These are phyloP conservation scores for Rhizophora apiculata DNA, from an alignment of 345 rosid species.

Conservation along the genomic window DNA sequence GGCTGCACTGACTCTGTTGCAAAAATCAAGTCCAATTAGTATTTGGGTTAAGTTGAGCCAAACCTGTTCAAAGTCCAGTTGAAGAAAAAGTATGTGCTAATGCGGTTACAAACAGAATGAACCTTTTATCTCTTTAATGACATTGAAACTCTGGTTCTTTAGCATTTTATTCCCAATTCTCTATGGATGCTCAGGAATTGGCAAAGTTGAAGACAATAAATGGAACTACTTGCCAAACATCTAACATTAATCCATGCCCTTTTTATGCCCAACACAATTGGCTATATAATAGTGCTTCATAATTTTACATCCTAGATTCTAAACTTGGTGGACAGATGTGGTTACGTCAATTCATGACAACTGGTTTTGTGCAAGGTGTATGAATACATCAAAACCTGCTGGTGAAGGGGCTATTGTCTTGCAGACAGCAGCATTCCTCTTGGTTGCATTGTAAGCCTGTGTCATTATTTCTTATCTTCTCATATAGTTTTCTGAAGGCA, in stretches of 20 bases:
- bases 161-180: not conserved
- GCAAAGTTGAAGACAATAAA: no score
- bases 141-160: no score
- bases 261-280: not conserved
- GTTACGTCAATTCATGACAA: constrained; percentile 75
- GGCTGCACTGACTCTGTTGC: no score
- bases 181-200: not conserved
- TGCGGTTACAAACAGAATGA: no score
- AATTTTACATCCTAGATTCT: not conserved
- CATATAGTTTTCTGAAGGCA: not conserved
- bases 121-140: no score
- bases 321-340: constrained; percentile 43
- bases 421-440: constrained; percentile 57
- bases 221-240: not conserved
- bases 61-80: no score
- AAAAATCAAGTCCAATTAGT: no score
- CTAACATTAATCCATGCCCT: not conserved
- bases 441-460: constrained; percentile 68
- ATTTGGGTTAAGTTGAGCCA: no score
- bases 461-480: not conserved
- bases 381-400: constrained; percentile 52
- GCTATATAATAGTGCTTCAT: not conserved
- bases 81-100: no score
- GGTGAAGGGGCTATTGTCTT: constrained; percentile 86
- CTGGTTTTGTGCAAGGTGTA: constrained; percentile 79